These are phyloP conservation scores for Dendryphion nanum DNA, from an alignment of 2,329 filamentous ascomycete species.

Conservation along the genomic window DNA sequence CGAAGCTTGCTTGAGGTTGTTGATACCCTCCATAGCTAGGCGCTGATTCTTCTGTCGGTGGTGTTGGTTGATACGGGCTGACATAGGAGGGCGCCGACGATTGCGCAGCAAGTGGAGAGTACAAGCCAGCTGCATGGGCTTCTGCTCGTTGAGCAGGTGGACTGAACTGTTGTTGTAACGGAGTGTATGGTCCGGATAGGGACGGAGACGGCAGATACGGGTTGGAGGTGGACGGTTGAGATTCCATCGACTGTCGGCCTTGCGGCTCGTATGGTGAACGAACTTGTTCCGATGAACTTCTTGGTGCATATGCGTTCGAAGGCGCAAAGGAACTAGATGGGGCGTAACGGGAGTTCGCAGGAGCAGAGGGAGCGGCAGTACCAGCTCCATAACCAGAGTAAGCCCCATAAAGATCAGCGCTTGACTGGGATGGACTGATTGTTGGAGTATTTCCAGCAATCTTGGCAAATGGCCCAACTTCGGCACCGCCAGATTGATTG, in stretches of 20 bases:
- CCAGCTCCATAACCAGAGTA: conserved; percentile 56
- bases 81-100: conserved; percentile 27
- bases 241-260: conserved; percentile 40
- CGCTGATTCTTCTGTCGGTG: conserved; percentile 18
- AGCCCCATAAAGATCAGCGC: conserved; percentile 71
- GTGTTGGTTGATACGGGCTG: conserved; percentile 30
- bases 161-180: conserved; percentile 29
- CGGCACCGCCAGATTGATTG: conserved; percentile 56
- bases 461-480: conserved; percentile 75
- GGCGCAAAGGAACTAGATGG: no score
- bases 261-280: conserved; percentile 49
- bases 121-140: conserved; percentile 29
- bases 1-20: conserved; percentile 24
- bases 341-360: conserved; percentile 40
- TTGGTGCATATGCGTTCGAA: conserved; percentile 43
- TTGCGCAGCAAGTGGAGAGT: conserved; percentile 22
- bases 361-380: conserved; percentile 15
- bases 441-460: conserved; percentile 63
- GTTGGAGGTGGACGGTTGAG: conserved; percentile 30
- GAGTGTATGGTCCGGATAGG: conserved; percentile 26
- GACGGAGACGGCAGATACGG: conserved; percentile 27
- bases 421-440: conserved; percentile 59
- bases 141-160: conserved; percentile 25
- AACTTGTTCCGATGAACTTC: conserved; percentile 52
- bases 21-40: conserved; percentile 28